These are phyloP conservation scores for Spirogloea muscicola DNA, from an alignment of 139 green algal genomes.

Conservation along the genomic window DNA sequence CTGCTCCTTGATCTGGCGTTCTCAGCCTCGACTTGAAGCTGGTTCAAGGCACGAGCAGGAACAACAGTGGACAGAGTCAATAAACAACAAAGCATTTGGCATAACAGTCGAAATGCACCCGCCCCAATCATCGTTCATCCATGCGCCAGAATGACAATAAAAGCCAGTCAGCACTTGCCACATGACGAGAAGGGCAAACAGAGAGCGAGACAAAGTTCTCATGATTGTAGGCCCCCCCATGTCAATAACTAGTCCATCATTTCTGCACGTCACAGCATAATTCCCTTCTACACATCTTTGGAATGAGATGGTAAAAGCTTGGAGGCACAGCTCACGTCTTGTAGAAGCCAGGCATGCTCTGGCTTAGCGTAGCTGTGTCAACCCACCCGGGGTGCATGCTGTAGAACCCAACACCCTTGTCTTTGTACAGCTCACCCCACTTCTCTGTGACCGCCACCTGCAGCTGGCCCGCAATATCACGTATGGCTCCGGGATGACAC, in stretches of 20 bases:
- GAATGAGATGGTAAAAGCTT: not conserved
- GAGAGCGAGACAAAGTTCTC: not conserved
- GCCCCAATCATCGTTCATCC: too few species aligned
- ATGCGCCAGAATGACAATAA: too few species aligned
- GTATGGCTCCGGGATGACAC: not conserved
- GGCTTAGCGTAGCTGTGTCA: constrained; percentile 28
- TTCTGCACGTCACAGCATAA: too few species aligned
- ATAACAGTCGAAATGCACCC: too few species aligned
- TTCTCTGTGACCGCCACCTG: constrained; percentile 48
- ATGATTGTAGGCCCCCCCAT: not conserved
- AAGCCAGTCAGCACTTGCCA: not conserved
- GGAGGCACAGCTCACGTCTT: constrained; percentile 8
- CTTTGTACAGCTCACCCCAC: constrained; percentile 37
- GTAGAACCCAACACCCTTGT: constrained; percentile 25
- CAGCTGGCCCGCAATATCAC: not conserved
- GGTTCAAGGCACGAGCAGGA: not conserved
- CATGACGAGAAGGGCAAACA: too few species aligned
- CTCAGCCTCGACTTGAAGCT: constrained; percentile 35
- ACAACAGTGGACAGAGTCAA: not conserved
- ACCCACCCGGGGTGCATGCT: constrained; percentile 50
- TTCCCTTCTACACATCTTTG: too few species aligned
- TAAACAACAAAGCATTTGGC: not conserved
- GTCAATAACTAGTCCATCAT: too few species aligned
- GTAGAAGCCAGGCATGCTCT: constrained; percentile 45
- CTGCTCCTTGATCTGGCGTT: constrained; percentile 36